Percentiles rank a stretch among this genome's conserved stretches.
phyloP scores from a whole-genome alignment of 352 stramenopile genomes.

The Globisporangium mamillatum region DNA sequence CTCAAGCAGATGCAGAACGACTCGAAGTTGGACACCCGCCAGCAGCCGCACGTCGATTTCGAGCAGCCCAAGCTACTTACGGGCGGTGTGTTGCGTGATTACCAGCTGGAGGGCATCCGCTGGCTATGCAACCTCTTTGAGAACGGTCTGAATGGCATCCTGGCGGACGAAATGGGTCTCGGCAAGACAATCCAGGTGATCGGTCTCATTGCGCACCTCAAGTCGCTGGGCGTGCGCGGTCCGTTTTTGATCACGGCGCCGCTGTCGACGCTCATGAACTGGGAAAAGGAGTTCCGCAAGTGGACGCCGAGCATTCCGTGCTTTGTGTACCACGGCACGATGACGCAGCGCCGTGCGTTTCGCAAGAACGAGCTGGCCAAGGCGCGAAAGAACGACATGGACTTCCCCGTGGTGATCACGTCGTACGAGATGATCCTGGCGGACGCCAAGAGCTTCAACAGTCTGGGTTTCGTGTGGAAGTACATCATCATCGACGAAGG shows the following conservation, averaged over 20 bases:
- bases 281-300: constrained; percentile 90
- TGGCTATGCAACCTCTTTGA: constrained; percentile 98
- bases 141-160: constrained; percentile 94
- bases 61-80: constrained; percentile 74
- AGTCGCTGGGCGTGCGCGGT: constrained; percentile 84
- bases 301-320: constrained; percentile 90
- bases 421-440: constrained; percentile 88
- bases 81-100: constrained; percentile 87
- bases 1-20: constrained; percentile 64
- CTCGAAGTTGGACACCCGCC: constrained; percentile 36
- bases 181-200: constrained; percentile 93
- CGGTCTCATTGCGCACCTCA: constrained; percentile 92
- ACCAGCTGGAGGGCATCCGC: constrained; percentile 96
- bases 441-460: constrained; percentile 59
- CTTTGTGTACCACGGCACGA: constrained; percentile 96
- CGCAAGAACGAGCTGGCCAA: constrained; percentile 48
- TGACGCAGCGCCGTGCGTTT: constrained; percentile 41
- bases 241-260: constrained; percentile 98
- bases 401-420: constrained; percentile 87
- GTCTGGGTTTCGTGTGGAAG: constrained; percentile 80
- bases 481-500: constrained; percentile 98
- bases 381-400: constrained; percentile 45
- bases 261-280: constrained; percentile 98
- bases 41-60: constrained; percentile 46
- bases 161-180: constrained; percentile 88